These are phyloP conservation scores for Cerioporus squamosus DNA, from an alignment of 1,284 basidiomycete species.

Conservation along the genomic window DNA sequence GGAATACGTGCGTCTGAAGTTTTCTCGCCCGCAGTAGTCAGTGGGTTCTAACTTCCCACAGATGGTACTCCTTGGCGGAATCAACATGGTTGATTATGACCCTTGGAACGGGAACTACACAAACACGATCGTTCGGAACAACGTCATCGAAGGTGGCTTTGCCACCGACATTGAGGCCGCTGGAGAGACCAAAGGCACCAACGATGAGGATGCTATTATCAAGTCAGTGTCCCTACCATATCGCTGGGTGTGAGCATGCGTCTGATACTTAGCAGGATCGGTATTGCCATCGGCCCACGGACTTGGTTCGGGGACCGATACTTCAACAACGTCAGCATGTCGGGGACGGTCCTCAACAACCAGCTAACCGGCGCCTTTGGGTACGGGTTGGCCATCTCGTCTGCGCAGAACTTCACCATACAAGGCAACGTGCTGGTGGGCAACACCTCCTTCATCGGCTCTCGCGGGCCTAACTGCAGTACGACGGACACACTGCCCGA, in stretches of 20 bases:
- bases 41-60: constrained; percentile 29
- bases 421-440: constrained; percentile 66
- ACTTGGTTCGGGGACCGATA: constrained; percentile 77
- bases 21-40: too few relatives aligned
- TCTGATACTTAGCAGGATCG: constrained; percentile 49
- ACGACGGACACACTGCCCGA: constrained; percentile 50
- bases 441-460: constrained; percentile 80
- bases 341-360: constrained; percentile 70
- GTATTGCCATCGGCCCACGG: constrained; percentile 77
- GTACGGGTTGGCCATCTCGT: constrained; percentile 69
- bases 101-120: constrained; percentile 79
- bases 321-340: constrained; percentile 60
- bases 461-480: constrained; percentile 72
- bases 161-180: constrained; percentile 48
- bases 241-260: constrained; percentile 16
- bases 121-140: constrained; percentile 71
- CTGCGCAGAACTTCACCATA: constrained; percentile 70
- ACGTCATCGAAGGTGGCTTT: constrained; percentile 72
- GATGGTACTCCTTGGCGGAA: constrained; percentile 78
- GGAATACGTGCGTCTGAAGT: constrained; percentile 51
- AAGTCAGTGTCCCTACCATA: constrained; percentile 51
- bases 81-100: constrained; percentile 80
- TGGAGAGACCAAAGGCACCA: constrained; percentile 54
- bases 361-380: constrained; percentile 73
- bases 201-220: constrained; percentile 64